A percentile compares a stretch with the other conserved stretches of the same genome.
Evolutionary conservation across 768 basidiomycete species (phyloP).

Genomic region (Xerocomus brunneocitrinus): DNA sequence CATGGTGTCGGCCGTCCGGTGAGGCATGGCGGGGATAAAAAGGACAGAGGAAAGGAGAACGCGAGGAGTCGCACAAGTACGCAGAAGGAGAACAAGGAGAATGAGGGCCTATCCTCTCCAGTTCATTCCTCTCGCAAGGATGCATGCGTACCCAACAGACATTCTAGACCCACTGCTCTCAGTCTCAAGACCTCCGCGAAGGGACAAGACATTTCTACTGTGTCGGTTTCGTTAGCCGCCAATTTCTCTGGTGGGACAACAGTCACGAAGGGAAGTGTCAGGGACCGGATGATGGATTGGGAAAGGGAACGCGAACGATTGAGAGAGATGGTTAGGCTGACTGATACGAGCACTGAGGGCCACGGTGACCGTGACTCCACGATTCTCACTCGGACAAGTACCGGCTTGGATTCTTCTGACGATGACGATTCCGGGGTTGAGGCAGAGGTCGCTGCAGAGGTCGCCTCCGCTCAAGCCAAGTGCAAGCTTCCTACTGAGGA

Average conservation of each 20-base stretch:
- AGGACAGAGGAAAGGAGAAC: constrained; percentile 21
- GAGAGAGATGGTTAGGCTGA: constrained; percentile 61
- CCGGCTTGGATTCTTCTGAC: constrained; percentile 19
- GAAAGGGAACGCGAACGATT: constrained; percentile 66
- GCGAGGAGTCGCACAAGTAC: constrained; percentile 3
- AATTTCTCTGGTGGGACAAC: constrained; percentile 18
- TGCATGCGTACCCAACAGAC: neutral
- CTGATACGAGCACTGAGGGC: constrained; percentile 48
- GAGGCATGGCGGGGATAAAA: constrained; percentile 28
- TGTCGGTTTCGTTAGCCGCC: constrained; percentile 9
- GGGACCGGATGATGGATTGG: constrained; percentile 70
- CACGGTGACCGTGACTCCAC: constrained; percentile 33
- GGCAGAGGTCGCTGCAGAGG: constrained; percentile 25
- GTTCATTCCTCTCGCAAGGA: constrained; percentile 8
- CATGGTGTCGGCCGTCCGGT: constrained; percentile 24
- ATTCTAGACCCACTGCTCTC: constrained; percentile 3
- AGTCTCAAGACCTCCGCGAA: constrained; percentile 16
- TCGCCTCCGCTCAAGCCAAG: constrained; percentile 7
- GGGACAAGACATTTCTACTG: constrained; percentile 7
- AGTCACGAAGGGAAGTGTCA: constrained; percentile 33
- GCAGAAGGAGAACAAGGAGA: constrained; percentile 30
- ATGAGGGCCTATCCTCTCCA: constrained; percentile 8
- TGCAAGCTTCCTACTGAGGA: constrained; percentile 1
- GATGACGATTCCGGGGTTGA: constrained; percentile 26
- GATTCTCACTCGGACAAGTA: constrained; percentile 14